Evolutionary conservation across 2,329 filamentous ascomycete species (phyloP).

Genomic region (Metarhizium robertsii): DNA sequence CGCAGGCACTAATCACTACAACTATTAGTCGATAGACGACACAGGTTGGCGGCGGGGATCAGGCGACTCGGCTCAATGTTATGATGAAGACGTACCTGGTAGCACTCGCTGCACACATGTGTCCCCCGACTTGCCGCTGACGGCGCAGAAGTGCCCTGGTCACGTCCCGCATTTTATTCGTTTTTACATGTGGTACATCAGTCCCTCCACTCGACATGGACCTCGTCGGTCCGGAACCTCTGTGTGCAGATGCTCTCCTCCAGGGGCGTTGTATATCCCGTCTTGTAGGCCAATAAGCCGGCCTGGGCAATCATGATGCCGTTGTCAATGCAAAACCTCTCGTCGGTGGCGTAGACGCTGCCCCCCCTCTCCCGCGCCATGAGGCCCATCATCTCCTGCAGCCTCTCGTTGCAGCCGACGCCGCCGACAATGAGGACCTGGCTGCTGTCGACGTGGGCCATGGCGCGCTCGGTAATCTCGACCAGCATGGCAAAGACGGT

Average conservation of each 20-base stretch:
- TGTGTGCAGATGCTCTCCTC: conserved; percentile 80
- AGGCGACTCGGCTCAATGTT: background rate
- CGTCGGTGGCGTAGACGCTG: conserved; percentile 88
- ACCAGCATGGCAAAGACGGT: conserved; percentile 96
- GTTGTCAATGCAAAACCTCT: conserved; percentile 97
- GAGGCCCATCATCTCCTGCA: conserved; percentile 97
- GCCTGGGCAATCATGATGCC: conserved; percentile 99
- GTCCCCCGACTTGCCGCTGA: background rate
- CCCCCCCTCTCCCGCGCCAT: conserved; percentile 88
- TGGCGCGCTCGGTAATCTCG: conserved; percentile 95
- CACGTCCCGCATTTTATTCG: background rate
- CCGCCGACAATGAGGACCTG: conserved; percentile 94
- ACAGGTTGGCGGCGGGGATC: background rate
- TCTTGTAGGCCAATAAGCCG: conserved; percentile 74
- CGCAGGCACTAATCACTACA: background rate
- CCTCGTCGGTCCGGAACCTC: conserved; percentile 74
- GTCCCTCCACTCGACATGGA: conserved; percentile 71
- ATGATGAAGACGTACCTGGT: background rate
- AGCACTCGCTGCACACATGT: background rate
- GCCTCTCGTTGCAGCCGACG: conserved; percentile 85
- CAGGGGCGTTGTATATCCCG: conserved; percentile 66
- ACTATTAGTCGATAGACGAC: background rate
- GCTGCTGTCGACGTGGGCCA: conserved; percentile 88
- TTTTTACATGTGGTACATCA: conserved; percentile 14
- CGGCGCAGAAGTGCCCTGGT: too few relatives aligned